A percentile compares a stretch with the other conserved stretches of the same genome.
phyloP scores from a whole-genome alignment of 1,284 basidiomycete genomes.

The Cutaneotrichosporon curvatum region DNA sequence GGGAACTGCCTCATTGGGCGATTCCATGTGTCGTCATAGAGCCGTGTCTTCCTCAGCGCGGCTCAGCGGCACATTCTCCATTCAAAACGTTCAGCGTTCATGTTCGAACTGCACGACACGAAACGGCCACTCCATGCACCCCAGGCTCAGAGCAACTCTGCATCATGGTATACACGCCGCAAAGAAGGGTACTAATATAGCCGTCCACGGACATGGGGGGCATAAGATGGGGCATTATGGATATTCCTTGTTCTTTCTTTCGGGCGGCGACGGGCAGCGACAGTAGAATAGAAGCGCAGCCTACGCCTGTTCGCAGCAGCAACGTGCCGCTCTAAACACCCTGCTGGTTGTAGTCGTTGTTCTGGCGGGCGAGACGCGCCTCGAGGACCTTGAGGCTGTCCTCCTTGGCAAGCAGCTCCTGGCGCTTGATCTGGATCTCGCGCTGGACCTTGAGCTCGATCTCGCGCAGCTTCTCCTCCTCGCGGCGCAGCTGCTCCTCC shows the following conservation, averaged over 20 bases:
- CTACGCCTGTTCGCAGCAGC: too few species aligned
- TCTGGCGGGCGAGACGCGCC: conserved; percentile 33
- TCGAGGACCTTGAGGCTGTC: conserved; percentile 53
- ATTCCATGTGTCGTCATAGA: too few species aligned
- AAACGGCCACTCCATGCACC: too few species aligned
- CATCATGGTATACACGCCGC: too few species aligned
- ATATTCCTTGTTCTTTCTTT: background rate
- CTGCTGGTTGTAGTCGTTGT: conserved; percentile 13
- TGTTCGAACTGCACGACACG: too few species aligned
- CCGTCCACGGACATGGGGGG: too few species aligned
- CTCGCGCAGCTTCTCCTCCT: conserved; percentile 97
- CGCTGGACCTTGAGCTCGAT: conserved; percentile 97
- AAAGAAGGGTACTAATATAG: background rate
- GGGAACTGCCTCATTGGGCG: too few species aligned
- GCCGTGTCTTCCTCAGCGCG: too few species aligned
- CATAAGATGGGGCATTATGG: background rate
- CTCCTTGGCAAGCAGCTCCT: conserved; percentile 90
- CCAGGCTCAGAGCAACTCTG: too few species aligned
- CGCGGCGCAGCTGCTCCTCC: conserved; percentile 94
- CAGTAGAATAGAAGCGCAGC: background rate
- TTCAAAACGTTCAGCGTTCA: too few species aligned
- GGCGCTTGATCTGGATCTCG: conserved; percentile 97
- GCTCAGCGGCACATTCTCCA: too few species aligned
- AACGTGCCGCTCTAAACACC: background rate
- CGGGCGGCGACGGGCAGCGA: background rate